Base-by-base conservation (phyloP, 2,329 filamentous ascomycete species). In the Phialophora chinensis region DNA sequence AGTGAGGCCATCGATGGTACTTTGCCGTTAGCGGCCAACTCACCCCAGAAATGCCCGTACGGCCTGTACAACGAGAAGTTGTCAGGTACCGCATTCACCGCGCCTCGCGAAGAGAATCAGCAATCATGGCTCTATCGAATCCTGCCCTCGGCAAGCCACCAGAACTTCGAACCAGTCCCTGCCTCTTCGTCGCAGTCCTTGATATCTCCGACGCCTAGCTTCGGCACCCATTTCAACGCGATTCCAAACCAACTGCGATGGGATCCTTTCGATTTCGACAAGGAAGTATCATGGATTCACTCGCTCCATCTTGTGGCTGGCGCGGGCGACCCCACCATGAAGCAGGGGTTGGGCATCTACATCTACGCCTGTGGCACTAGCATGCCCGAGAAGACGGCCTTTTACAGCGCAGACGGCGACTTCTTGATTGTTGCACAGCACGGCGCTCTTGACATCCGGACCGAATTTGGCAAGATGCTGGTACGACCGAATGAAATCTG, bases 321-420 rank as follows among this genome's bases (percentile, higher is more conserved):
- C 3, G 87, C 91, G 0, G 93, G 93, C 17, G 90, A 95, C 72
- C 88, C 91, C 0, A 90, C 89, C 0, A 84, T 90, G 77, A 96
- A 96, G 79, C 83, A 86, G 20, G 93, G 93, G 0, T 73, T 96
- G 50, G 92, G 91, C 25, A 92, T 95, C 67, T 89, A 91, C 77
- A 87, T 95, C 64, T 96, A 91, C 75, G 89, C 90, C 0, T 91
- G 90, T 0, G 91, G 91, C 23, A 89, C 86, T 76, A 88, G 89
- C 74, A 96, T 97, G 93, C 83, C 83, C 57, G 79, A 83, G n/a
- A 85, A 86, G 47, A 83, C 89, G 58, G 91, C 91, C 0, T 96
- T 93, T 77, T 96, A 94, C 82, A 93, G 90, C 3, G 90, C 92
- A 0, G 91, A 94, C 74, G 91, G 91, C 12, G 91, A 94, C 75